Conservation (phyloP, 805 yeast species). For the Wickerhamomyces ciferrii region DNA sequence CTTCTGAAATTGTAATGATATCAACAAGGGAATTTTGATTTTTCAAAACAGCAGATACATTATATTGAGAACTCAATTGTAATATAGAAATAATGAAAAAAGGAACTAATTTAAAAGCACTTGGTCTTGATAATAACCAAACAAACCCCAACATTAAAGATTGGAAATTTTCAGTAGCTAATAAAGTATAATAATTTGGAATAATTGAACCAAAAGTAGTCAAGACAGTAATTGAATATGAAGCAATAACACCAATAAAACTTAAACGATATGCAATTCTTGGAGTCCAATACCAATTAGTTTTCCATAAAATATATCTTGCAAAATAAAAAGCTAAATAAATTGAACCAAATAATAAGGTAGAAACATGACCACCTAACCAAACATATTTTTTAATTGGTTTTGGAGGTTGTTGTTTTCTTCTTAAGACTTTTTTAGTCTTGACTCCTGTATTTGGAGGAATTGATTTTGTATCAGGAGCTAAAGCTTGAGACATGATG, state of each 20-base stretch:
- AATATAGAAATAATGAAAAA: conserved; percentile 49
- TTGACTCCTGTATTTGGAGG: neutral
- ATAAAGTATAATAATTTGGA: conserved; percentile 59
- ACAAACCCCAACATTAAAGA: conserved; percentile 45
- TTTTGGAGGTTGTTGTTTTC: conserved; percentile 26
- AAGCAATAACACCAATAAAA: conserved; percentile 47
- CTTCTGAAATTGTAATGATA: conserved; percentile 56
- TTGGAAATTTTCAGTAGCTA: conserved; percentile 77
- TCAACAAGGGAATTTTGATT: conserved; percentile 34
- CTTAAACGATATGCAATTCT: conserved; percentile 49
- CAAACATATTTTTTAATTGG: conserved; percentile 44
- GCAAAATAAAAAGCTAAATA: conserved; percentile 27
- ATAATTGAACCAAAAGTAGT: conserved; percentile 55
- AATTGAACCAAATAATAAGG: conserved; percentile 38
- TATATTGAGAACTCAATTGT: conserved; percentile 42
- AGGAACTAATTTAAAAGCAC: conserved; percentile 62
- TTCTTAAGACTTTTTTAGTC: conserved; percentile 30
- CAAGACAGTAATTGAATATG: conserved; percentile 47
- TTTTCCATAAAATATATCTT: conserved; percentile 18
- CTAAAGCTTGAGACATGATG: neutral
- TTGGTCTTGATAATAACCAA: conserved; percentile 63
- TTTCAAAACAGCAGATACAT: conserved; percentile 35
- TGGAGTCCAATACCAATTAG: conserved; percentile 35
- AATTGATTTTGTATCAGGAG: neutral
- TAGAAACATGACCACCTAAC: conserved; percentile 49